Evolutionary conservation across 768 basidiomycete species (phyloP).

Genomic region (Kwoniella sp.): DNA sequence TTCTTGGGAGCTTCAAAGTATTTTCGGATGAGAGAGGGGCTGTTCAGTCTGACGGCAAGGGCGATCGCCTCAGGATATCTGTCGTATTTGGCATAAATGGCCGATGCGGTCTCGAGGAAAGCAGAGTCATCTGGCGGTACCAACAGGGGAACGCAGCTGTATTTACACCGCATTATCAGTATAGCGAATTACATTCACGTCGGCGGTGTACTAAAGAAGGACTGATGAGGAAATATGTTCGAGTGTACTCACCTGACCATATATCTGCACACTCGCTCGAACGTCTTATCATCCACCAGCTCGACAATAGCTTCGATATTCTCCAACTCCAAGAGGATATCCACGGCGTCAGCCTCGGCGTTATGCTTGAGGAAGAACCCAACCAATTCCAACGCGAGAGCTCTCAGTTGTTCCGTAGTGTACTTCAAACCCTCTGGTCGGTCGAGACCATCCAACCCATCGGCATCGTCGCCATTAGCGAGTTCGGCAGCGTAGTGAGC

Average conservation of each 20-base stretch:
- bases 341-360: constrained; percentile 97
- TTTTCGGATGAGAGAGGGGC: constrained; percentile 73
- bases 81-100: constrained; percentile 80
- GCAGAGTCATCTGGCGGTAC: constrained; percentile 88
- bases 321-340: constrained; percentile 90
- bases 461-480: constrained; percentile 12
- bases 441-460: constrained; percentile 27
- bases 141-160: constrained; percentile 79
- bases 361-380: constrained; percentile 89
- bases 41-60: constrained; percentile 80
- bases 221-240: too few species aligned
- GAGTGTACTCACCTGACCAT: constrained; percentile 77
- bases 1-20: constrained; percentile 91
- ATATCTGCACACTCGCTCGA: constrained; percentile 85
- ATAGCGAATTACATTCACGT: too few species aligned
- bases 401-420: constrained; percentile 67
- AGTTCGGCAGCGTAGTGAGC: constrained; percentile 12
- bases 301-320: constrained; percentile 75
- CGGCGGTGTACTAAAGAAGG: too few species aligned
- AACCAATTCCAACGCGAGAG: constrained; percentile 79
- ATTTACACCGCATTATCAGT: too few species aligned
- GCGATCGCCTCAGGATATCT: constrained; percentile 89
- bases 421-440: constrained; percentile 29
- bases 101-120: constrained; percentile 85
- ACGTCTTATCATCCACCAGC: constrained; percentile 71